These are phyloP conservation scores for Orbilia oligospora DNA, from an alignment of 2,329 filamentous ascomycete genomes.

Conservation along the genomic window DNA sequence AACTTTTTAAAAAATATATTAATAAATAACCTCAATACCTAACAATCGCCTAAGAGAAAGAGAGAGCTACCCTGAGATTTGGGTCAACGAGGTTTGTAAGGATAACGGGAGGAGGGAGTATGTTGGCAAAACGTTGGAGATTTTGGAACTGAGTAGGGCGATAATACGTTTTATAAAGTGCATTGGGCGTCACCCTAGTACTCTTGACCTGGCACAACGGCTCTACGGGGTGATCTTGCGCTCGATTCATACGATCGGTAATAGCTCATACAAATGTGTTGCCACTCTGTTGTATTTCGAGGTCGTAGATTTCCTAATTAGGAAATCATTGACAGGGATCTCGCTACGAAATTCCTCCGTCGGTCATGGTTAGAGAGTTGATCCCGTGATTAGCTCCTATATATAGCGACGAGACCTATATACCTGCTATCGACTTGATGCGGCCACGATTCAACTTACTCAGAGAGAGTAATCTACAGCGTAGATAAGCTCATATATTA, in stretches of 20 bases:
- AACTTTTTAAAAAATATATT: neutral
- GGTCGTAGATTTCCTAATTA: neutral
- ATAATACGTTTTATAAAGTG: slow-evolving; percentile 32
- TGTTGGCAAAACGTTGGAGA: slow-evolving; percentile 38
- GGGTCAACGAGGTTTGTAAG: slow-evolving; percentile 4
- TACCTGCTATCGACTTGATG: neutral
- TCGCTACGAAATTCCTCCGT: neutral
- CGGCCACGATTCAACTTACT: too few species aligned
- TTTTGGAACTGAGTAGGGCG: slow-evolving; percentile 7
- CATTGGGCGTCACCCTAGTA: neutral
- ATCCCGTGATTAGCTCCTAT: neutral
- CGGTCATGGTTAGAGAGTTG: neutral
- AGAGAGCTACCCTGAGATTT: neutral
- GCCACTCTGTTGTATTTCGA: slow-evolving; percentile 33
- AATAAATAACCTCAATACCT: neutral
- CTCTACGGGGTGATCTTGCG: slow-evolving; percentile 31
- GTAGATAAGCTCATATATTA: too few species aligned
- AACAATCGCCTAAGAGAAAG: slow-evolving; percentile 26
- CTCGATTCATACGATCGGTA: slow-evolving; percentile 31
- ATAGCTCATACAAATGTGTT: slow-evolving; percentile 29
- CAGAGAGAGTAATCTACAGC: too few species aligned
- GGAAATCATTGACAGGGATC: neutral
- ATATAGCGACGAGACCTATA: neutral
- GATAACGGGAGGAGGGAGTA: slow-evolving; percentile 12
- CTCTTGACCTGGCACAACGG: neutral